phyloP scores from a whole-genome alignment of 208 protist species.

The Crithidia fasciculata region DNA sequence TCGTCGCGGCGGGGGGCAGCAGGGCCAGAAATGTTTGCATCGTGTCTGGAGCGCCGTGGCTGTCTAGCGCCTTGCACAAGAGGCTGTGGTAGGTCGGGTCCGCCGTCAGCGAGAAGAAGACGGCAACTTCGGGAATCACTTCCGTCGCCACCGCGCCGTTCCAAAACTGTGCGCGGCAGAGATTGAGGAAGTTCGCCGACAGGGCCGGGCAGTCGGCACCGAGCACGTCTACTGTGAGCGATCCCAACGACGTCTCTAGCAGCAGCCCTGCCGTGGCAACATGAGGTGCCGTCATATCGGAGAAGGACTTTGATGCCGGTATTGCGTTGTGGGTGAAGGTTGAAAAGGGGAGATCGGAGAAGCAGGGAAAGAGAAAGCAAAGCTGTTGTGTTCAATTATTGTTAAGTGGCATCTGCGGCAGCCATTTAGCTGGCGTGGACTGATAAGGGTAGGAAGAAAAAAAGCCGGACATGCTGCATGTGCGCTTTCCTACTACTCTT shows the following conservation, averaged over 20 bases:
- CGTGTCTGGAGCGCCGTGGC: neutral
- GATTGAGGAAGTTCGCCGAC: conserved; percentile 68
- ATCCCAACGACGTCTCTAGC: conserved; percentile 73
- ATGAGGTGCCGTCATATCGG: neutral
- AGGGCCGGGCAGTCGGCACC: conserved; percentile 66
- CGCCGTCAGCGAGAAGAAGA: conserved; percentile 64
- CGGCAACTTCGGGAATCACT: conserved; percentile 65
- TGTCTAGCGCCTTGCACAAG: neutral
- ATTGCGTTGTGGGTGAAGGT: too few relatives aligned
- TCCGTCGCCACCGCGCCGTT: conserved; percentile 68
- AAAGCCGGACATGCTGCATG: too few relatives aligned
- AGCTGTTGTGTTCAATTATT: too few relatives aligned
- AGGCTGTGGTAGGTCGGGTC: conserved; percentile 20
- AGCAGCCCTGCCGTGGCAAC: conserved; percentile 44
- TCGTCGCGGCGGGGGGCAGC: neutral
- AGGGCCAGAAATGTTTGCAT: conserved; percentile 20
- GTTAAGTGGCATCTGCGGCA: too few relatives aligned
- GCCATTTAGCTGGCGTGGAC: too few relatives aligned
- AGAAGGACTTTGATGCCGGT: neutral
- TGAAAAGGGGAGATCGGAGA: neutral
- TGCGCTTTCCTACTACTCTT: neutral
- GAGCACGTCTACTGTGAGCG: conserved; percentile 67
- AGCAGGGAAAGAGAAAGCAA: too few relatives aligned
- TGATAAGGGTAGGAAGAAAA: too few relatives aligned
- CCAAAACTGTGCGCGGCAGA: conserved; percentile 70